Evolutionary conservation across 2,329 filamentous ascomycete genomes (phyloP), one percentile per base, ranked within the genome.

Genomic region (Aspergillus uvarum): DNA sequence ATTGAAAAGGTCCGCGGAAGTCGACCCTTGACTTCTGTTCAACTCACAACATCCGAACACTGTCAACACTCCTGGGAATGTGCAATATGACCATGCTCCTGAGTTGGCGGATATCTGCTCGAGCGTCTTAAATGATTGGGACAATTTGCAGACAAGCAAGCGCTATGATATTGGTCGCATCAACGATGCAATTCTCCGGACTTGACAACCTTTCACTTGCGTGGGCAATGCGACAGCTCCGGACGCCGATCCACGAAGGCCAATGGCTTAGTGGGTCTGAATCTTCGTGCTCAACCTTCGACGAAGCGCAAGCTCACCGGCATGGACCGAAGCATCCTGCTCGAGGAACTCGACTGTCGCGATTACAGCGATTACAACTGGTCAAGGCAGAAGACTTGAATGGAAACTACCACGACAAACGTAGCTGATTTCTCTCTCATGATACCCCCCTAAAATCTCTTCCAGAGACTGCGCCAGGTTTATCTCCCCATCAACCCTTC

Each of bases 401-500:
- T 35, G 32, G 32, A 35, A 35, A 29, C 26, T 29, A 29, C 26
- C 26, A 7, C 26, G 26, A 29, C 8, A 29, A 29, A 29, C 5
- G 19, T 38, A 7, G n/a, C 38, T 47, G 24, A 24, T 38, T 8
- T 7, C 47, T 26, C 47, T 26, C 31, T 42, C 22, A n/a, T 31
- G 10, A 38, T 16, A 35, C 31, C 53, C 56, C 54, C 38, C 16
- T 12, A 0, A 21, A 21, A 19, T 35, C 16, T 58, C 53, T 32
- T 38, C 8, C 26, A 59, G 42, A 56, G 8, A 44, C 14, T n/a
- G 38, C 90, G 91, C 91, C 87, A 89, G 84, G 80, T 92, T 52
- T 80, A 96, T 96, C 91, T 89, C 90, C 91, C 88, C 87, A 86
- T 88, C 80, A 70, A 70, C 65, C 67, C 63, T 63, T 72, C 56